Evolutionary conservation across 2,329 filamentous ascomycete genomes (phyloP), one percentile per base, ranked within the genome.

Genomic region (Calonectria ilicicola): DNA sequence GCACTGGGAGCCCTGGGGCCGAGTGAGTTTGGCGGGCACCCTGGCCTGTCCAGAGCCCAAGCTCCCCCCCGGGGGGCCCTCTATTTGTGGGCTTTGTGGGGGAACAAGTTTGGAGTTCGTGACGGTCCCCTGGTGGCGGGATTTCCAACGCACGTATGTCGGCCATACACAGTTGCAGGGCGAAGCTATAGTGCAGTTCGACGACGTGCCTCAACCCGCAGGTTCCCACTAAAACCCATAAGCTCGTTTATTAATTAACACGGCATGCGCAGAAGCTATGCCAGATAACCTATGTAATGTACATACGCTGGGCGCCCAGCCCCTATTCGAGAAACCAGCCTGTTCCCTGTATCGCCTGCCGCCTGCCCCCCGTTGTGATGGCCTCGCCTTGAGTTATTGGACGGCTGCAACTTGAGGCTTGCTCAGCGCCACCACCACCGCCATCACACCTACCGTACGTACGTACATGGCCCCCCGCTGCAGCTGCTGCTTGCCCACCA

Each of bases 241-340:
- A 17, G 2, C 47, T 38, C 29, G 38, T 60, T 60, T 26, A 60
- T 60, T 60, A 40, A 60, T 60, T 9, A 35, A 35, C 32, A 35
- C 10, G 32, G 32, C 32, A 60, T 60, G 14, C 35, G 29, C 29
- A 32, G 35, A 23, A 26, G 21, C 53, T n/a, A 38, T 40, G 32
- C 53, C 53, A 60, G 29, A 60, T 35, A 15, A 60, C 26, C 32
- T 60, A n/a, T n/a, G n/a, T n/a, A n/a, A n/a, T n/a, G n/a, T n/a
- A n/a, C n/a, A n/a, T n/a, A 38, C 23, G 21, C 23, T 21, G 35
- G 32, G 29, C 32, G 29, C 51, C 5, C 9, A 32, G 17, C 32
- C 32, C 53, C 53, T 60, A 40, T 60, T 40, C 32, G 23, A 60
- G 53, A 60, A 60, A 60, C 53, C 53, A 40, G 53, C 53, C 53